phyloP scores from a whole-genome alignment of 2,329 filamentous ascomycete genomes.

The Xylaria sp. region DNA sequence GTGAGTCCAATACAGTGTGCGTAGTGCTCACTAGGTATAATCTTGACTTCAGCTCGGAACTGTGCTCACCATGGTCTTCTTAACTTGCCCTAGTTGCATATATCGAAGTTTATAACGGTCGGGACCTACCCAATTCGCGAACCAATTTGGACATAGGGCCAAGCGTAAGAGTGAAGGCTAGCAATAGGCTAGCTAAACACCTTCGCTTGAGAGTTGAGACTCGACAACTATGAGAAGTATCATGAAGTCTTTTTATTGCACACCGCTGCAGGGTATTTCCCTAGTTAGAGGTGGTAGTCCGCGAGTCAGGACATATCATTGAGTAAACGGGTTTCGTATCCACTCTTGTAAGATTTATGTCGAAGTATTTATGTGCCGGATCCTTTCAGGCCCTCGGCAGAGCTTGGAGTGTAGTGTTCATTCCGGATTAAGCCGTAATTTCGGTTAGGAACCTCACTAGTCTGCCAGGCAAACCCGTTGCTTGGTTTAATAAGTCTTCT shows the following conservation, averaged over 20 bases:
- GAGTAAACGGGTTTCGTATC: neutral
- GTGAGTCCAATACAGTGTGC: too few species aligned
- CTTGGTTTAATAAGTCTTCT: neutral
- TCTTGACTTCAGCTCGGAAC: neutral
- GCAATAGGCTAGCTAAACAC: too few species aligned
- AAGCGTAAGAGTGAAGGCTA: too few species aligned
- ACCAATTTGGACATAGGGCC: neutral
- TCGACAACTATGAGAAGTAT: neutral
- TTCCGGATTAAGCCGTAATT: neutral
- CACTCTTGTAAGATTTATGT: neutral
- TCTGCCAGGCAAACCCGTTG: neutral
- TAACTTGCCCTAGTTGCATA: neutral
- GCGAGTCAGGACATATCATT: neutral
- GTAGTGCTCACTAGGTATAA: neutral
- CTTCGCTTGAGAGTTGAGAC: neutral
- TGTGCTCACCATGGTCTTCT: neutral
- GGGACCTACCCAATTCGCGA: neutral
- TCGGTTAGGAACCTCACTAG: neutral
- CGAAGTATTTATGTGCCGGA: neutral
- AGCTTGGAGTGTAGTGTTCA: neutral
- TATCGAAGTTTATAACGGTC: neutral
- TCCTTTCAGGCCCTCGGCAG: neutral
- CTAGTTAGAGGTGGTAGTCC: neutral
- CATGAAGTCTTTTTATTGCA: neutral
- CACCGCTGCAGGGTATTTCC: neutral